These are phyloP conservation scores for Epichloe coenophiala DNA, from an alignment of 2,329 filamentous ascomycete species.

Conservation along the genomic window DNA sequence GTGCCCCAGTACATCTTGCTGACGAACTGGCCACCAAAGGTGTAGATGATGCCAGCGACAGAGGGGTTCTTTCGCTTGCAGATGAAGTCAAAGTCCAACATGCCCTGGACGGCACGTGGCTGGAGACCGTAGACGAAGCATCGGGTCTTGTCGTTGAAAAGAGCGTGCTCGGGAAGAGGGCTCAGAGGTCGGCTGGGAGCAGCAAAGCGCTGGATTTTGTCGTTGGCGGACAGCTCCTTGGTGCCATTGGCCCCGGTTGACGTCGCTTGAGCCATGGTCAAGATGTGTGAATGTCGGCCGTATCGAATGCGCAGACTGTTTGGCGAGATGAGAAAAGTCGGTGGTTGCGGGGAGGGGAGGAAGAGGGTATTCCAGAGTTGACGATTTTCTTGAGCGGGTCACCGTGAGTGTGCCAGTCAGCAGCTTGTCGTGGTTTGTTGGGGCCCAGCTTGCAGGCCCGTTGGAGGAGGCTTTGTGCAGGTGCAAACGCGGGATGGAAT, in stretches of 20 bases:
- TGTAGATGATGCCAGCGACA: slow-evolving; percentile 98
- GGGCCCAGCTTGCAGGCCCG: background rate
- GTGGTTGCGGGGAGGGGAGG: slow-evolving; percentile 4
- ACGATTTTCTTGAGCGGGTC: slow-evolving; percentile 7
- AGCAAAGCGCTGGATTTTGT: slow-evolving; percentile 95
- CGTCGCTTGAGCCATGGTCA: slow-evolving; percentile 38
- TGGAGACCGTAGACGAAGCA: slow-evolving; percentile 99
- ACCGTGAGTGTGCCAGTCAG: slow-evolving; percentile 2
- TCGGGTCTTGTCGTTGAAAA: slow-evolving; percentile 99
- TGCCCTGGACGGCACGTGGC: slow-evolving; percentile 80
- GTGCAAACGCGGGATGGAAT: background rate
- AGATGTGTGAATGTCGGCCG: slow-evolving; percentile 5
- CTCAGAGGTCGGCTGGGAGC: slow-evolving; percentile 86
- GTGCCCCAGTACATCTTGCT: slow-evolving; percentile 99
- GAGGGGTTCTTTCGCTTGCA: slow-evolving; percentile 97
- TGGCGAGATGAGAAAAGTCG: background rate
- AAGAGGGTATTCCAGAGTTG: background rate
- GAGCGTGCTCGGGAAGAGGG: slow-evolving; percentile 73
- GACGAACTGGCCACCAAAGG: slow-evolving; percentile 98
- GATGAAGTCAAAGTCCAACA: slow-evolving; percentile 99
- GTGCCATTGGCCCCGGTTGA: slow-evolving; percentile 36
- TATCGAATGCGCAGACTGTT: slow-evolving; percentile 2
- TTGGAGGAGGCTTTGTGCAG: background rate
- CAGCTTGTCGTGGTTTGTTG: slow-evolving; percentile 3
- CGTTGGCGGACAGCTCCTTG: slow-evolving; percentile 64